A percentile compares a stretch with the other conserved stretches of the same genome.
Conservation (phyloP, 2,329 filamentous ascomycete species). For the Colletotrichum sp. region DNA sequence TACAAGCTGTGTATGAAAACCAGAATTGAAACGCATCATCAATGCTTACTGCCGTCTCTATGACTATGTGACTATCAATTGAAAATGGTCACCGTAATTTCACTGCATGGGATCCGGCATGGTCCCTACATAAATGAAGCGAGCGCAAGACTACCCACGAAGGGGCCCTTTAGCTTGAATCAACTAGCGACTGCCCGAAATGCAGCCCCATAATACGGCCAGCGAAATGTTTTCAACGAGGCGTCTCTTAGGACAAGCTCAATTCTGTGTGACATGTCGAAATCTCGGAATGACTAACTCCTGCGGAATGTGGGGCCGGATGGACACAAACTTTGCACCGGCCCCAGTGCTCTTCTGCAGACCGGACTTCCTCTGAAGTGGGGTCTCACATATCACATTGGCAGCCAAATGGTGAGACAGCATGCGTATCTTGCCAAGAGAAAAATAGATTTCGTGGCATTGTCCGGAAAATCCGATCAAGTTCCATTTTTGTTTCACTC, state of each 20-base stretch:
- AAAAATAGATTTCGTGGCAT: not conserved
- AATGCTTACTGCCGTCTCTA: not conserved
- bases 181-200: no score
- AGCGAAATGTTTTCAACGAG: no score
- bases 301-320: not conserved
- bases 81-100: not conserved
- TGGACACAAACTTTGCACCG: not conserved
- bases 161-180: no score
- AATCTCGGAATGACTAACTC: not conserved
- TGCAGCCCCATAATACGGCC: no score
- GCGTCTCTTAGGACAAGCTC: no score
- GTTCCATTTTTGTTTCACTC: not conserved
- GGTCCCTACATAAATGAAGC: not conserved
- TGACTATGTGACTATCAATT: not conserved
- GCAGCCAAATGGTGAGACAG: not conserved
- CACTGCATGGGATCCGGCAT: not conserved
- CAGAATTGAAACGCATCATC: not conserved
- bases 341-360: not conserved
- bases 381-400: not conserved
- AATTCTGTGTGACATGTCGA: not conserved
- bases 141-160: no score
- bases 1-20: not conserved
- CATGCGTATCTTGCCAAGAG: not conserved
- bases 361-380: not conserved
- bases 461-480: not conserved